These are phyloP conservation scores for Chytriomyces hyalinus DNA, from an alignment of 192 early-diverging fungal species.

Conservation along the genomic window DNA sequence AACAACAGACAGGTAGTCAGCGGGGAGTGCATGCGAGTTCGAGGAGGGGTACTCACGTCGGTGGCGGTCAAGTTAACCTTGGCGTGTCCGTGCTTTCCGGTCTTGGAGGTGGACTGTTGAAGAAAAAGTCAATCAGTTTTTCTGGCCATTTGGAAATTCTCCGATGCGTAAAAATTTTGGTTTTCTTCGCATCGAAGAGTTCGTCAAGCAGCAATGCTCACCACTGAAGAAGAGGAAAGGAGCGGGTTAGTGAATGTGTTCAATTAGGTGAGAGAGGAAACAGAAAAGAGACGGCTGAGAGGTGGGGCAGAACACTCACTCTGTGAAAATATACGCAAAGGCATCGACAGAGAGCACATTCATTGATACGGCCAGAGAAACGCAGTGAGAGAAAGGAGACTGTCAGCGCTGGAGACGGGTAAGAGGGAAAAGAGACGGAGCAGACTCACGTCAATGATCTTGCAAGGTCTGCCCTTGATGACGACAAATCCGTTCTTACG, in stretches of 20 bases:
- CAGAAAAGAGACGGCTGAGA: background rate
- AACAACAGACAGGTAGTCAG: background rate
- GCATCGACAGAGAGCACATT: background rate
- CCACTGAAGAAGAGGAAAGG: conserved; percentile 10
- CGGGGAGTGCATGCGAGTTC: background rate
- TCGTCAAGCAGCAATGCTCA: conserved; percentile 2
- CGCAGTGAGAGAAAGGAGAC: background rate
- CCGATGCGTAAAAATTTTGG: background rate
- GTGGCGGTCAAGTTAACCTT: conserved; percentile 95
- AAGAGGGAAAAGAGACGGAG: background rate
- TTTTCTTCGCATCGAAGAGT: conserved; percentile 10
- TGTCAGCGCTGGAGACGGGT: background rate
- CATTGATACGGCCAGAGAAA: background rate
- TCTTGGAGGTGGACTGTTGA: conserved; percentile 94
- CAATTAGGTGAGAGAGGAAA: background rate
- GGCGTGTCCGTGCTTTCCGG: conserved; percentile 99
- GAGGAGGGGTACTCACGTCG: conserved; percentile 57
- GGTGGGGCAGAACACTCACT: background rate
- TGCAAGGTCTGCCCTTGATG: conserved; percentile 99
- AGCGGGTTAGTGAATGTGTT: no score
- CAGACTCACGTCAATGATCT: conserved; percentile 92
- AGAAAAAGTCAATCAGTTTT: conserved; percentile 5
- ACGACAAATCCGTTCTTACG: conserved; percentile 98
- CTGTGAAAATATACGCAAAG: background rate
- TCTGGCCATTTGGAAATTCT: background rate